Conservation (phyloP, 192 early-diverging fungal genomes). For the Spizellomyces sp. region DNA sequence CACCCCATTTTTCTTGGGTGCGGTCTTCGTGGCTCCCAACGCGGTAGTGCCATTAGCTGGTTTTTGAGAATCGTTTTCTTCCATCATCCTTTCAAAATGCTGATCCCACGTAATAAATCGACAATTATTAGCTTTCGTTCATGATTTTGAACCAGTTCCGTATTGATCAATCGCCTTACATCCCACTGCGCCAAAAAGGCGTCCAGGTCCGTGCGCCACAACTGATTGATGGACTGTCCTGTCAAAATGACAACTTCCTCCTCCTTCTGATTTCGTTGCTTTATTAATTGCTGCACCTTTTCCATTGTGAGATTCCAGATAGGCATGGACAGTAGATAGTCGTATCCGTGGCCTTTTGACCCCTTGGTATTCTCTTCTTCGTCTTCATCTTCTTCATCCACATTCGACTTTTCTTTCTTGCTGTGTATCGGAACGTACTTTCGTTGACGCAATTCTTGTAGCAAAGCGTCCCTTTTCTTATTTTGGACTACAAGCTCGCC, state of each 20-base stretch:
- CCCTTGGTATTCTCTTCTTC: conserved; percentile 46
- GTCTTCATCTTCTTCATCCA: conserved; percentile 28
- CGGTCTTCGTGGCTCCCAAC: background rate
- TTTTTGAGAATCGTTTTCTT: background rate
- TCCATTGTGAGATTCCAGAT: conserved; percentile 90
- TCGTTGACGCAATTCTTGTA: conserved; percentile 70
- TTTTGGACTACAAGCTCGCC: conserved; percentile 82
- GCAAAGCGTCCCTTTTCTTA: conserved; percentile 76
- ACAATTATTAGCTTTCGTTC: background rate
- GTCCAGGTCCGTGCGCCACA: conserved; percentile 90
- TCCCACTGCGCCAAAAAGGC: conserved; percentile 84
- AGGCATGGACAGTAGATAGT: conserved; percentile 88
- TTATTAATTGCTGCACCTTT: conserved; percentile 73
- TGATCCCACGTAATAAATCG: background rate
- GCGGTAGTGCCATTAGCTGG: conserved; percentile 6
- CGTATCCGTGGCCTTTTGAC: conserved; percentile 56
- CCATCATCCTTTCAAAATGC: conserved; percentile 6
- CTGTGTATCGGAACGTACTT: conserved; percentile 68
- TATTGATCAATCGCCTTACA: conserved; percentile 12
- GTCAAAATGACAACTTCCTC: conserved; percentile 68
- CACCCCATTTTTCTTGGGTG: conserved; percentile 6
- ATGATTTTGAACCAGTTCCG: background rate
- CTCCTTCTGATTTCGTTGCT: conserved; percentile 69
- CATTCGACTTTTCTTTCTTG: conserved; percentile 32
- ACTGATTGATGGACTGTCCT: conserved; percentile 64